phyloP scores from a whole-genome alignment of 371 early-diverging fungal species.

The Globomyces sp. region DNA sequence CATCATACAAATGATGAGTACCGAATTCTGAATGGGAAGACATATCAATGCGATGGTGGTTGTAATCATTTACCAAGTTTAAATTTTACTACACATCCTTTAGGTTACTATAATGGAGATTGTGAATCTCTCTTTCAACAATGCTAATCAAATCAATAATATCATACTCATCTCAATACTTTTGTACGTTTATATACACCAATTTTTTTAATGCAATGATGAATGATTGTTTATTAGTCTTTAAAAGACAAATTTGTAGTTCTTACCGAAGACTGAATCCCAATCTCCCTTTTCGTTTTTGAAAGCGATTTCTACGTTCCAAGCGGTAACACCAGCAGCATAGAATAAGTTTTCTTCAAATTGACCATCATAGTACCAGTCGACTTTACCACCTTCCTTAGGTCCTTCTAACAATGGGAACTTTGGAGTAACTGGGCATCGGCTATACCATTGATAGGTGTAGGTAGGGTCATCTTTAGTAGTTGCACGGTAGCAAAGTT shows the following conservation, averaged over 20 bases:
- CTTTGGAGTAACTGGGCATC: slow-evolving; percentile 9
- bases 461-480: slow-evolving; percentile 8
- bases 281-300: slow-evolving; percentile 16
- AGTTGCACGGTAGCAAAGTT: slow-evolving; percentile 18
- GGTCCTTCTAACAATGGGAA: slow-evolving; percentile 17
- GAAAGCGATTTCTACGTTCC: slow-evolving; percentile 17
- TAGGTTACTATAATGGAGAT: too few species aligned
- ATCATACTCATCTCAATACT: too few species aligned
- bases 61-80: too few species aligned
- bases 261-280: slow-evolving; percentile 15
- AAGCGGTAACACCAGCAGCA: neutral
- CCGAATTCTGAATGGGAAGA: too few species aligned
- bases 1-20: too few species aligned
- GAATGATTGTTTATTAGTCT: too few species aligned
- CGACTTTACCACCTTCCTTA: neutral
- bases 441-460: neutral
- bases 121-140: too few species aligned
- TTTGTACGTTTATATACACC: too few species aligned
- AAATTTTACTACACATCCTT: too few species aligned
- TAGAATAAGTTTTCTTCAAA: neutral
- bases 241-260: slow-evolving; percentile 13
- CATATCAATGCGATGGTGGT: too few species aligned
- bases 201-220: too few species aligned
- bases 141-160: too few species aligned
- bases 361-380: slow-evolving; percentile 9